Evolutionary conservation across 805 yeast genomes (phyloP).

Genomic region (Schizosaccharomyces lindneri): DNA sequence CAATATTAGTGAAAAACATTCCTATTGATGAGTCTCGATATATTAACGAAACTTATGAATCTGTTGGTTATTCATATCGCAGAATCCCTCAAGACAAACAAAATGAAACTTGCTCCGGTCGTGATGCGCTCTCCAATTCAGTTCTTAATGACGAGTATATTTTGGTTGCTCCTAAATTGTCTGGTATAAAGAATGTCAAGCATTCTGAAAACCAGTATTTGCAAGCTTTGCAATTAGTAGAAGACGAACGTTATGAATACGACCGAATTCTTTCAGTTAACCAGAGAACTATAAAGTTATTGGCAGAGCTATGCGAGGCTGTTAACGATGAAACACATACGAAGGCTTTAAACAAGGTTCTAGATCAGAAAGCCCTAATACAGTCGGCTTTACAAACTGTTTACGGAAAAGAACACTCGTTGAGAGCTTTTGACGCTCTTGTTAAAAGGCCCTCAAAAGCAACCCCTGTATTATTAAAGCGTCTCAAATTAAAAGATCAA

Average conservation of each 20-base stretch:
- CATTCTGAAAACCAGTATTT: conserved; percentile 95
- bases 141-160: background rate
- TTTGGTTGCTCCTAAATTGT: background rate
- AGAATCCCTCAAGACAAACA: background rate
- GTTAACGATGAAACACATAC: background rate
- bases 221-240: conserved; percentile 79
- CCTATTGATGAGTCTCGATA: background rate
- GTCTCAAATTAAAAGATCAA: conserved; percentile 92
- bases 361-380: background rate
- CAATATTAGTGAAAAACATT: background rate
- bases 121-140: background rate
- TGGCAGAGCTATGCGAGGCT: conserved; percentile 58
- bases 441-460: conserved; percentile 90
- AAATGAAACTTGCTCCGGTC: background rate
- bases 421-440: conserved; percentile 83
- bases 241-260: conserved; percentile 93
- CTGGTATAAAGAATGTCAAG: background rate
- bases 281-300: conserved; percentile 76
- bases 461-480: conserved; percentile 71
- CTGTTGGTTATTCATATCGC: background rate
- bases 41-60: background rate
- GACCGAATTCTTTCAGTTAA: conserved; percentile 90
- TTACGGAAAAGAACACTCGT: conserved; percentile 83
- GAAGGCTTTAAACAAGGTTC: background rate
- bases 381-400: conserved; percentile 23